Evolutionary conservation across 345 rosid genomes (phyloP).

Genomic region (Isatis tinctoria): DNA sequence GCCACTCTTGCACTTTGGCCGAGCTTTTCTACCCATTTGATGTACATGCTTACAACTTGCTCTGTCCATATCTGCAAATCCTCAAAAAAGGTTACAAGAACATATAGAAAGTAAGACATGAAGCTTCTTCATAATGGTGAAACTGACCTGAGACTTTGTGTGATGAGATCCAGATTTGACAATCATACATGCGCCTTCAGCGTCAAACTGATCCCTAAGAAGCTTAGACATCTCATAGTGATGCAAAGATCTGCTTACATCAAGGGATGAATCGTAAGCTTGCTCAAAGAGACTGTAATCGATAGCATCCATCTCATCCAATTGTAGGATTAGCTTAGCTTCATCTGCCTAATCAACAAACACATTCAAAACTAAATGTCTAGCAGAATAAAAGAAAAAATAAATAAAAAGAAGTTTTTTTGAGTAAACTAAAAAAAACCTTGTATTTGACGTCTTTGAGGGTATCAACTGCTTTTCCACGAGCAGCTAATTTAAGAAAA

Average conservation of each 20-base stretch:
- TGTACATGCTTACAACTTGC: slow-evolving; percentile 61
- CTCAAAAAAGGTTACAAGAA: neutral
- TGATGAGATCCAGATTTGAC: slow-evolving; percentile 53
- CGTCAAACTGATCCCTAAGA: slow-evolving; percentile 65
- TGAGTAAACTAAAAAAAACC: slow-evolving; percentile 32
- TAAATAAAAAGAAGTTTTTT: slow-evolving; percentile 1
- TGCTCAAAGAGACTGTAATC: slow-evolving; percentile 63
- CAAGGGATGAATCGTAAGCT: slow-evolving; percentile 64
- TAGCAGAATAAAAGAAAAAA: neutral
- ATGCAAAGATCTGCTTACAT: slow-evolving; percentile 60
- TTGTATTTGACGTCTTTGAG: slow-evolving; percentile 70
- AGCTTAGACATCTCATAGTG: slow-evolving; percentile 70
- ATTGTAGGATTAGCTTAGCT: slow-evolving; percentile 59
- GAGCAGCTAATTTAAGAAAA: slow-evolving; percentile 56
- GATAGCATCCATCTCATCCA: slow-evolving; percentile 67
- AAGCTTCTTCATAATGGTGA: neutral
- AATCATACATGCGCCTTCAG: slow-evolving; percentile 64
- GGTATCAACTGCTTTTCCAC: slow-evolving; percentile 53
- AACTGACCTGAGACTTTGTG: slow-evolving; percentile 44
- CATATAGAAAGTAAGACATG: neutral
- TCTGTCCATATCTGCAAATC: slow-evolving; percentile 58
- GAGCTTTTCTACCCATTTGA: slow-evolving; percentile 71
- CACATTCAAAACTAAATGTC: neutral
- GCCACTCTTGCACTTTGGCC: slow-evolving; percentile 58
- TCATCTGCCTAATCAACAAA: slow-evolving; percentile 63